Base-by-base conservation (phyloP, 345 rosid genomes). In the Gossypium turneri region DNA sequence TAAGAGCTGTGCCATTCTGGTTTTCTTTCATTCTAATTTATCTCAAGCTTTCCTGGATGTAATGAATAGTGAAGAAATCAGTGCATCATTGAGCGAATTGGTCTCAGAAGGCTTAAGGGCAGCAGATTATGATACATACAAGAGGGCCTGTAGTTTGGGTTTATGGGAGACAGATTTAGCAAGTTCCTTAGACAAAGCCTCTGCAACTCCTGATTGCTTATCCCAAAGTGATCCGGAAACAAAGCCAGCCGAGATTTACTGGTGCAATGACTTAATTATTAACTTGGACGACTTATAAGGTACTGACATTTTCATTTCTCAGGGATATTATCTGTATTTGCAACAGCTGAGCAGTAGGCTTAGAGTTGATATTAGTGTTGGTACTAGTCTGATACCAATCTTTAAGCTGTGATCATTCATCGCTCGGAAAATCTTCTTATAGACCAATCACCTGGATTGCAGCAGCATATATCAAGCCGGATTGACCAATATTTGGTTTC, bases 101-200 rank as follows among this genome's bases (percentile, higher is more conserved):
- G 92, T 90, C 11, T 82, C 90, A 0, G 89, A 88, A 80, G 98
- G 98, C 51, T 22, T 88, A 29, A 86, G 85, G 81, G 94, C 81
- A 12, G 78, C 94, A 1, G 83, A 86, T 38, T 94, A 88, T 25
- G 84, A 76, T 65, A 77, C 82, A 17, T 92, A 92, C 82, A 74
- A 74, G 76, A 85, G 84, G 83, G 88, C 87, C n/a, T 92, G 97
- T 82, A 81, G 80, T 55, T 80, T 78, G 74, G 90, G 94, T 50
- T 82, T 81, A 7, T 94, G 92, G 95, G 92, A 91, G 61, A 73
- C 81, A 20, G 85, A 81, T 59, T 83, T 92, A 74, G 91, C 88
- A 0, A 85, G 90, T 70, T 81, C 95, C 25, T 78, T 92, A 17
- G 94, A 92, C 75, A 78, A 85, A 85, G 75, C 90, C 73, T 61